Conservation (phyloP, 805 yeast genomes). For the Yarrowia bubula region DNA sequence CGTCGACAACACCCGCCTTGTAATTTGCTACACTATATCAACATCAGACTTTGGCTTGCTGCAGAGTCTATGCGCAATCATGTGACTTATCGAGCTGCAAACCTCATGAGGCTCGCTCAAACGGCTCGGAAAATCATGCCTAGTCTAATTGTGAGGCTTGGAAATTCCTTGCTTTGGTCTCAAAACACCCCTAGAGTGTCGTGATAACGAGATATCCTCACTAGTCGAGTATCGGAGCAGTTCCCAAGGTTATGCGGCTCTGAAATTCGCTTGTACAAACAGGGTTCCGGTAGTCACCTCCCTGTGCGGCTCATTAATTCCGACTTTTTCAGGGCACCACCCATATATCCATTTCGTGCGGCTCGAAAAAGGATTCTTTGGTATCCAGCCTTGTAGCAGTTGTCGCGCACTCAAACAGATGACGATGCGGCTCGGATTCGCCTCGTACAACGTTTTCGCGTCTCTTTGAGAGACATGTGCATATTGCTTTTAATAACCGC, state of each 20-base stretch:
- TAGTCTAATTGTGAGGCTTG: background rate
- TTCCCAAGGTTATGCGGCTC: background rate
- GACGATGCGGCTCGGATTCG: background rate
- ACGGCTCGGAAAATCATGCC: background rate
- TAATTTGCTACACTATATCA: constrained; percentile 3
- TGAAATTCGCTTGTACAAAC: background rate
- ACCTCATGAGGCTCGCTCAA: background rate
- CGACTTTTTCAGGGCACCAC: constrained; percentile 11
- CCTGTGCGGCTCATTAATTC: constrained; percentile 5
- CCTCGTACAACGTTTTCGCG: background rate
- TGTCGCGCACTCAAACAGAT: too few species aligned
- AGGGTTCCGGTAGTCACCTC: background rate
- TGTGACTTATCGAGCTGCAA: background rate
- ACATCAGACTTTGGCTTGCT: constrained; percentile 17
- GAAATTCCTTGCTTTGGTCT: background rate
- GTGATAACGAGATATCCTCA: background rate
- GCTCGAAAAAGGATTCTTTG: background rate
- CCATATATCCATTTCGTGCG: background rate
- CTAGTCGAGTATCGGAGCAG: background rate
- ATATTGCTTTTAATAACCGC: background rate
- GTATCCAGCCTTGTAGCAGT: too few species aligned
- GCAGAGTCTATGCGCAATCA: background rate
- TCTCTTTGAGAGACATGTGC: background rate
- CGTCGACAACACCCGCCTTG: constrained; percentile 6
- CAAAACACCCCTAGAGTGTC: background rate